Base-by-base conservation (phyloP, 345 rosid species). In the Fremontodendron californicum region DNA sequence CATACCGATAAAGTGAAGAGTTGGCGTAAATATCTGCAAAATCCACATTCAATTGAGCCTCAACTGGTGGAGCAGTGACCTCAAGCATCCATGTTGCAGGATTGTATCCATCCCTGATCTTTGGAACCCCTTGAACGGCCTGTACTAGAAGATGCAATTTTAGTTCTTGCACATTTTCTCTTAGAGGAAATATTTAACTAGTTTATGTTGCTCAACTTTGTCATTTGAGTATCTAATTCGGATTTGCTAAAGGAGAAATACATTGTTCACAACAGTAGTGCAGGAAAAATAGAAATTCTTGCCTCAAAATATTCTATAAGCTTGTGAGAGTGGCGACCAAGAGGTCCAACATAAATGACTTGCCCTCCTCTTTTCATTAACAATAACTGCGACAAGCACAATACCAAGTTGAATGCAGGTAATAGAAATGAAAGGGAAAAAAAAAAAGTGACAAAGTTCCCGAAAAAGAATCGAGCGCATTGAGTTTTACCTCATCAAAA, bases 51-150 rank as follows among this genome's bases (percentile, higher is more conserved):
- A 88, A 31, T 61, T 31, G 88, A 69, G 78, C 68, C 35, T 63
- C 79, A 81, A 87, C 91, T 74, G 80, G 82, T 48, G 86, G 76
- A 46, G 87, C 77, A 31, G 90, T 88, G 58, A 87, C 80, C 58
- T 90, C 94, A 73, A 88, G 83, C 94, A 90, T 90, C 90, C 94
- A 88, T 10, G 94, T 86, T 40, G 94, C 92, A 5, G 94, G 94
- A 82, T 90, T 90, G 68, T 88, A 82, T 45, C 91, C 94, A 40
- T 90, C 86, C 73, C 74, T 87, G 16, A 90, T 87, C 70, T 84
- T 87, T 0, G 86, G 86, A 45, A 88, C 82, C 74, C 89, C 89
- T 18, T 78, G 71, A 23, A 83, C 82, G 64, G 57, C 90, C 91
- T 89, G 51, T 18, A 57, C 13, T 16, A 54, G 46, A 33, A 8